Conservation (phyloP, 768 basidiomycete species). For the Serendipita indica region DNA sequence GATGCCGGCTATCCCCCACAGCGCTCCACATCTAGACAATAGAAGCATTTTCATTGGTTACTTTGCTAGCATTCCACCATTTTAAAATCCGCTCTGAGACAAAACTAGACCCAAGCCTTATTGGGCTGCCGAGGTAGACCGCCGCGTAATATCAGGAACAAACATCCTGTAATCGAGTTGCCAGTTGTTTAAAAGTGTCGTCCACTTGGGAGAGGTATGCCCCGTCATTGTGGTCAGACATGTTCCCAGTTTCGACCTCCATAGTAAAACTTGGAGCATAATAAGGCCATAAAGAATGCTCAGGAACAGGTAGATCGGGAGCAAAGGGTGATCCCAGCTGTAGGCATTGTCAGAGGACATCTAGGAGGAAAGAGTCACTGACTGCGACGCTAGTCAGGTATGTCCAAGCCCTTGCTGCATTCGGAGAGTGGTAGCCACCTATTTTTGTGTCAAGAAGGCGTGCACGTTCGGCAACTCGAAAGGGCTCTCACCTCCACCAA, state of each 20-base stretch:
- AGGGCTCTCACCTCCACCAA: conserved; percentile 50
- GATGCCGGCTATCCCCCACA: no score
- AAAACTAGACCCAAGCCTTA: no score
- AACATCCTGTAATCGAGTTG: no score
- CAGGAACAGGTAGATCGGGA: conserved; percentile 54
- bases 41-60: no score
- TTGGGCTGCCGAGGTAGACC: no score
- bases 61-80: no score
- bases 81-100: no score
- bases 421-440: conserved; percentile 76
- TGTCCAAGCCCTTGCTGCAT: conserved; percentile 78
- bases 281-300: conserved; percentile 53
- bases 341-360: not conserved
- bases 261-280: conserved; percentile 74
- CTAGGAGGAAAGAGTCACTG: conserved; percentile 24
- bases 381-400: conserved; percentile 66
- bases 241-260: conserved; percentile 57
- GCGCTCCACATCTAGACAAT: no score
- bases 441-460: conserved; percentile 20
- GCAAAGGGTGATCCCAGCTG: conserved; percentile 43
- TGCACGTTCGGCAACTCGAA: conserved; percentile 14
- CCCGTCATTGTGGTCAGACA: conserved; percentile 55
- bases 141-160: no score
- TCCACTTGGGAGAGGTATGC: conserved; percentile 28
- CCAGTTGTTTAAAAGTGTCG: no score